Conservation (phyloP, 306 rosid genomes). For the Ceratonia siliqua region DNA sequence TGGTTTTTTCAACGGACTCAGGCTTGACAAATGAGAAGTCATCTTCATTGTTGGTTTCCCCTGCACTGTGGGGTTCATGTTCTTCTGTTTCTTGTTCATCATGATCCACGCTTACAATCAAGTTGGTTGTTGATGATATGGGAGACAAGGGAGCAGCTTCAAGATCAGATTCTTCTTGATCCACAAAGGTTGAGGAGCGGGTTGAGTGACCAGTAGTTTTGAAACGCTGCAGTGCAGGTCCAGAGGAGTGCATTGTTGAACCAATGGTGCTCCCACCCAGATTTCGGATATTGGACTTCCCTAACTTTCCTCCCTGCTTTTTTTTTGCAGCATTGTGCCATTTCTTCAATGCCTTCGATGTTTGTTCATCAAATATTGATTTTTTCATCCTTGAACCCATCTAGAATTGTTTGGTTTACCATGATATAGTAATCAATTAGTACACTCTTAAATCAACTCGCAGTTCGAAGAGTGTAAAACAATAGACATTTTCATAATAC, state of each 20-base stretch:
- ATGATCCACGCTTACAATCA: conserved; percentile 48
- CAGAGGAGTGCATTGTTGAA: conserved; percentile 45
- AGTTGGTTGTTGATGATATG: conserved; percentile 18
- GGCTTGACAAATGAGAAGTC: conserved; percentile 59
- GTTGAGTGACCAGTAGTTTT: conserved; percentile 74
- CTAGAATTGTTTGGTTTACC: conserved; percentile 36
- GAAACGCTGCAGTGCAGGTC: conserved; percentile 66
- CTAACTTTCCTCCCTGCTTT: conserved; percentile 44
- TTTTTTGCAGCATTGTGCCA: conserved; percentile 80
- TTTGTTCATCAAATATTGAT: conserved; percentile 85
- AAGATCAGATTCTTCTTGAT: conserved; percentile 42
- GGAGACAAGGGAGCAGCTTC: conserved; percentile 47
- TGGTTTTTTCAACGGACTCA: conserved; percentile 10
- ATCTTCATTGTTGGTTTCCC: conserved; percentile 37
- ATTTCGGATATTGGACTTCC: conserved; percentile 42
- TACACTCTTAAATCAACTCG: background rate
- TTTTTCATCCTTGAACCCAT: conserved; percentile 86
- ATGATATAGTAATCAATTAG: background rate
- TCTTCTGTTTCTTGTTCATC: conserved; percentile 33
- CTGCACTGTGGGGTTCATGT: conserved; percentile 22
- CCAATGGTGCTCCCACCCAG: conserved; percentile 52
- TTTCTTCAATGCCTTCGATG: conserved; percentile 74
- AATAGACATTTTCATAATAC: background rate
- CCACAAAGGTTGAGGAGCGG: conserved; percentile 40
- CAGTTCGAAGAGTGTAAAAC: background rate